A percentile compares a stretch with the other conserved stretches of the same genome.
These are phyloP conservation scores for Yueomyces sinensis DNA, from an alignment of 805 yeast genomes.

Conservation along the genomic window DNA sequence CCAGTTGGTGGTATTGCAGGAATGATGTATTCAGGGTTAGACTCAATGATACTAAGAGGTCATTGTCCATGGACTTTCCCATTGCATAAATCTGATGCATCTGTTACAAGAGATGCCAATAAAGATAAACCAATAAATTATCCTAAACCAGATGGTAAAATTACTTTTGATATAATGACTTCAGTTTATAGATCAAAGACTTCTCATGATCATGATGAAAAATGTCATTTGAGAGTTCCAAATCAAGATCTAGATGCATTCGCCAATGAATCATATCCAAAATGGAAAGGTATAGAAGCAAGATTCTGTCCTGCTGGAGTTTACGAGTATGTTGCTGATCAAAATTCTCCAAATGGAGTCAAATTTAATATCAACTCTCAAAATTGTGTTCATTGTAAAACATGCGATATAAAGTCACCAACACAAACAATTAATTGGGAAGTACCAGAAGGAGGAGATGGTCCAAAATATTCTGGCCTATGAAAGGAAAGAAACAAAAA, in stretches of 20 bases:
- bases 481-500: not conserved
- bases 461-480: constrained; percentile 68
- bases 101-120: constrained; percentile 53
- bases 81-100: constrained; percentile 59
- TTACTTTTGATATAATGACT: constrained; percentile 84
- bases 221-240: constrained; percentile 67
- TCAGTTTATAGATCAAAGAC: constrained; percentile 97
- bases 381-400: constrained; percentile 96
- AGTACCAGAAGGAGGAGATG: constrained; percentile 99
- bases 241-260: constrained; percentile 54
- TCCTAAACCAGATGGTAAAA: constrained; percentile 91
- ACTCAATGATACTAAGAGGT: constrained; percentile 69
- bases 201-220: constrained; percentile 88
- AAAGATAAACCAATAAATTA: constrained; percentile 62
- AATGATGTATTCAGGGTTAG: constrained; percentile 68
- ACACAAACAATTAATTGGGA: constrained; percentile 89
- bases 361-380: constrained; percentile 89
- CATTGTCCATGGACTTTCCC: constrained; percentile 78
- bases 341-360: constrained; percentile 42
- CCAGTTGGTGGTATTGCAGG: constrained; percentile 76
- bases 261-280: constrained; percentile 55
- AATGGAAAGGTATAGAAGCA: constrained; percentile 75
- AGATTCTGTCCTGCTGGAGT: constrained; percentile 98
- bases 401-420: constrained; percentile 96
- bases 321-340: constrained; percentile 76